These are phyloP conservation scores for Neonectria coccinea DNA, from an alignment of 2,329 filamentous ascomycete genomes.

Conservation along the genomic window DNA sequence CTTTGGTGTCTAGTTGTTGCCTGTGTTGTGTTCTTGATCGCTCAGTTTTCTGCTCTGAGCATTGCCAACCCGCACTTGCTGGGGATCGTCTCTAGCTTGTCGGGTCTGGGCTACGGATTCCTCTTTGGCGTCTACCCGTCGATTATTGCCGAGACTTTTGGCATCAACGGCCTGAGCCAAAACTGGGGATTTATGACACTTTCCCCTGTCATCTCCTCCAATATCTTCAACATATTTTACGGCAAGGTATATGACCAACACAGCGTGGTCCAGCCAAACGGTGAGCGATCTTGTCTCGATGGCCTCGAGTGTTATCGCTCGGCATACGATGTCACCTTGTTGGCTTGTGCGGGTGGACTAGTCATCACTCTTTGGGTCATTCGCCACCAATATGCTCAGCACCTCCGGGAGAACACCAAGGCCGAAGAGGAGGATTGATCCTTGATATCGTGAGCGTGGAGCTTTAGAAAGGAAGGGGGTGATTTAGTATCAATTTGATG, in stretches of 20 bases:
- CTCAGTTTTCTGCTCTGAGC: conserved; percentile 80
- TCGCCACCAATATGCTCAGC: conserved; percentile 62
- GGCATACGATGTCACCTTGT: conserved; percentile 84
- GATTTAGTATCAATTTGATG: background rate
- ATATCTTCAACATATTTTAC: conserved; percentile 93
- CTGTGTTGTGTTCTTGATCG: conserved; percentile 79
- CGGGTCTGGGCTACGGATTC: conserved; percentile 90
- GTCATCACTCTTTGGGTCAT: conserved; percentile 78
- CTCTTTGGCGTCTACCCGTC: conserved; percentile 95
- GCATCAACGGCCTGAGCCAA: conserved; percentile 86
- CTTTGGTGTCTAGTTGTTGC: conserved; percentile 91
- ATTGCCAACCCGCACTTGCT: conserved; percentile 83
- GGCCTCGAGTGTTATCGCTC: conserved; percentile 83
- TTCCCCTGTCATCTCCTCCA: conserved; percentile 86
- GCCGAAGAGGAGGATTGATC: conserved; percentile 54
- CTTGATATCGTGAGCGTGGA: background rate
- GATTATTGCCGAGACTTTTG: conserved; percentile 89
- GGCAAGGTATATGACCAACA: conserved; percentile 86
- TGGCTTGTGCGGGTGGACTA: conserved; percentile 76
- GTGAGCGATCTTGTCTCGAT: conserved; percentile 79
- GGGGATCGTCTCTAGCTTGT: conserved; percentile 82
- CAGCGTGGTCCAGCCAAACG: conserved; percentile 74
- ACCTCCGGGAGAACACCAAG: conserved; percentile 54
- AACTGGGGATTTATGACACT: conserved; percentile 98
- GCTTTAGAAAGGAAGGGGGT: background rate